A percentile compares a stretch with the other conserved stretches of the same genome.
These are phyloP conservation scores for Conoideocrella luteorostrata DNA, from an alignment of 2,329 filamentous ascomycete genomes.

Conservation along the genomic window DNA sequence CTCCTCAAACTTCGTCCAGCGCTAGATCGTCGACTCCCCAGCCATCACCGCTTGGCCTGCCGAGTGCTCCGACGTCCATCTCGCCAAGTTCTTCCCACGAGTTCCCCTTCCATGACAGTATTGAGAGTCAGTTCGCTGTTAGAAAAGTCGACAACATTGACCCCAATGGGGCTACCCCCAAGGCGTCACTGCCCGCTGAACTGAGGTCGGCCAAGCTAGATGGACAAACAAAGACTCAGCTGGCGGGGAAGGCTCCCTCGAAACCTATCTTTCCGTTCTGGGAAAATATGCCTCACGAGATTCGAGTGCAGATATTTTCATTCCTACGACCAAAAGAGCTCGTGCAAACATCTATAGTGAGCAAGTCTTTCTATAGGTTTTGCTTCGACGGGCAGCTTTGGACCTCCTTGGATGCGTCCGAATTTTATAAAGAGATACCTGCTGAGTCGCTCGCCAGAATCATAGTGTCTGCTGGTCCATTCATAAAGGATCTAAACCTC, in stretches of 20 bases:
- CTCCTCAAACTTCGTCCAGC: slow-evolving; percentile 21
- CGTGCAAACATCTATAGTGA: slow-evolving; percentile 69
- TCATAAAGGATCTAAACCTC: slow-evolving; percentile 84
- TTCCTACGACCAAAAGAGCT: slow-evolving; percentile 76
- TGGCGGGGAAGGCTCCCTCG: slow-evolving; percentile 12
- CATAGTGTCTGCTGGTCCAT: slow-evolving; percentile 78
- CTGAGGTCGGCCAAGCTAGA: slow-evolving; percentile 39
- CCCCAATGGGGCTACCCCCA: slow-evolving; percentile 33
- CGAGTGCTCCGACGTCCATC: slow-evolving; percentile 29
- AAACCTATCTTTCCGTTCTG: slow-evolving; percentile 60
- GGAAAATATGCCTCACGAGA: slow-evolving; percentile 73
- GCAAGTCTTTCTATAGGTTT: slow-evolving; percentile 68
- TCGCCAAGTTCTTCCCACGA: slow-evolving; percentile 35
- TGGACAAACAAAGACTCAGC: slow-evolving; percentile 13
- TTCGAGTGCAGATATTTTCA: slow-evolving; percentile 70
- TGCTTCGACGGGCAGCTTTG: slow-evolving; percentile 96
- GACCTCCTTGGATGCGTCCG: slow-evolving; percentile 74
- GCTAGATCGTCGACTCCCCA: slow-evolving; percentile 27
- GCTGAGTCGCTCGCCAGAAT: slow-evolving; percentile 78
- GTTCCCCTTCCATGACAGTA: slow-evolving; percentile 31
- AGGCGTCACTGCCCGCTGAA: slow-evolving; percentile 58
- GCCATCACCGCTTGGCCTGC: slow-evolving; percentile 33
- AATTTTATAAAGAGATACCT: slow-evolving; percentile 83
- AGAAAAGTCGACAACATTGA: slow-evolving; percentile 49
- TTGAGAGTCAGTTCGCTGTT: slow-evolving; percentile 44